These are phyloP conservation scores for Botryobasidium botryosum DNA, from an alignment of 768 basidiomycete genomes.

Conservation along the genomic window DNA sequence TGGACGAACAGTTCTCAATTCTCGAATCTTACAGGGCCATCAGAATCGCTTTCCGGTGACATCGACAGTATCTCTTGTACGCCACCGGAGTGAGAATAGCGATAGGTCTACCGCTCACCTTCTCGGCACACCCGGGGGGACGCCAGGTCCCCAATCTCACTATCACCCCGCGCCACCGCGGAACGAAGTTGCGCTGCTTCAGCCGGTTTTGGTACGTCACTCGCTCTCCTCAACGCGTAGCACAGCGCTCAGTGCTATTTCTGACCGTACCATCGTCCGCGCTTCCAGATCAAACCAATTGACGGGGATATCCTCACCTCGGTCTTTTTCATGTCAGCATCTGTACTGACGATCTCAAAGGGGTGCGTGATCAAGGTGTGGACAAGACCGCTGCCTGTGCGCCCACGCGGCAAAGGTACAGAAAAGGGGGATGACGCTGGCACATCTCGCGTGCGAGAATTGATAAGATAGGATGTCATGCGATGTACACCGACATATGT, in stretches of 20 bases:
- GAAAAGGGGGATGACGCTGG: too few relatives aligned
- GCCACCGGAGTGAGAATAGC: slow-evolving; percentile 22
- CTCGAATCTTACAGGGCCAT: slow-evolving; percentile 23
- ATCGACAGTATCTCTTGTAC: slow-evolving; percentile 57
- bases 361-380: slow-evolving; percentile 67
- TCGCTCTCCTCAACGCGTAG: not conserved
- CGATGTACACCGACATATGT: too few relatives aligned
- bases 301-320: slow-evolving; percentile 64
- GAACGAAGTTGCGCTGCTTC: slow-evolving; percentile 77
- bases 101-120: not conserved
- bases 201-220: slow-evolving; percentile 64
- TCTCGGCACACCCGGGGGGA: not conserved
- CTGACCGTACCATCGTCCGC: slow-evolving; percentile 1
- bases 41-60: slow-evolving; percentile 64
- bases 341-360: slow-evolving; percentile 64
- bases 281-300: slow-evolving; percentile 54
- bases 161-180: slow-evolving; percentile 84
- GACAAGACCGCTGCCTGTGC: slow-evolving; percentile 18
- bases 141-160: not conserved
- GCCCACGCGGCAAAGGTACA: too few relatives aligned
- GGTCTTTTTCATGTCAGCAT: slow-evolving; percentile 61
- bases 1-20: slow-evolving; percentile 14
- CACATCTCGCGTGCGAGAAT: too few relatives aligned
- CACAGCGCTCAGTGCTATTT: slow-evolving; percentile 1
- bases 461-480: too few relatives aligned